phyloP scores from a whole-genome alignment of 768 basidiomycete species.

The Mrakia blollopis region DNA sequence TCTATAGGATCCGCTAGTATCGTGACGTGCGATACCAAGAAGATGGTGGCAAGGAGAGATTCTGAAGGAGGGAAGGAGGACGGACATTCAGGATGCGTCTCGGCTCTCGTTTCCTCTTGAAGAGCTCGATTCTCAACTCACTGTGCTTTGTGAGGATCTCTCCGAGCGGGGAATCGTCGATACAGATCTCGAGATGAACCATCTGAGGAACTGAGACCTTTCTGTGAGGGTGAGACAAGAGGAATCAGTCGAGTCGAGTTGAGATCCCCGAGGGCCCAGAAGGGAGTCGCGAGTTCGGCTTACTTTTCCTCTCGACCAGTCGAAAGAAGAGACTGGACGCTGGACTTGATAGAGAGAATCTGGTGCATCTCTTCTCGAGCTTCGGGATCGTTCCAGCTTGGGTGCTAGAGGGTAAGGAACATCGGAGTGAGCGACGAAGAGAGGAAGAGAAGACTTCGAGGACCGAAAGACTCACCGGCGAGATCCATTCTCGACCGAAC shows the following conservation, averaged over 20 bases:
- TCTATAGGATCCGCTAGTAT: constrained; percentile 50
- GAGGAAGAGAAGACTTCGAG: background rate
- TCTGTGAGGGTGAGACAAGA: background rate
- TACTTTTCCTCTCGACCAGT: constrained; percentile 39
- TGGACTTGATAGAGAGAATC: constrained; percentile 58
- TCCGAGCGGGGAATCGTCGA: constrained; percentile 13
- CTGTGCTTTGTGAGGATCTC: constrained; percentile 46
- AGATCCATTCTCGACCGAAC: constrained; percentile 66
- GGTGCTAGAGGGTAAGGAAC: constrained; percentile 45
- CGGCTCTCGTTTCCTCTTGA: background rate
- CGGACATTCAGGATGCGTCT: constrained; percentile 1
- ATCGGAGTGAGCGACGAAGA: background rate
- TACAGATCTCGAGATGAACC: constrained; percentile 23
- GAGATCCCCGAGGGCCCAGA: constrained; percentile 3
- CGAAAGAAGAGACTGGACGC: constrained; percentile 55
- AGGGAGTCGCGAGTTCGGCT: background rate
- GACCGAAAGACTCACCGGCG: constrained; percentile 53
- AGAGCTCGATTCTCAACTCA: constrained; percentile 17
- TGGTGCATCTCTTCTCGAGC: constrained; percentile 61
- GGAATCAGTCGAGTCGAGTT: background rate
- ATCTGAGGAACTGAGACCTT: background rate
- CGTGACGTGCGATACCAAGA: constrained; percentile 70
- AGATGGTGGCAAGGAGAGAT: constrained; percentile 62
- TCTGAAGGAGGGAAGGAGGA: constrained; percentile 47
- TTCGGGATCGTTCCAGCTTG: constrained; percentile 59